These are phyloP conservation scores for Beta lomatogona DNA, from an alignment of 179 eudicot genomes.

Conservation along the genomic window DNA sequence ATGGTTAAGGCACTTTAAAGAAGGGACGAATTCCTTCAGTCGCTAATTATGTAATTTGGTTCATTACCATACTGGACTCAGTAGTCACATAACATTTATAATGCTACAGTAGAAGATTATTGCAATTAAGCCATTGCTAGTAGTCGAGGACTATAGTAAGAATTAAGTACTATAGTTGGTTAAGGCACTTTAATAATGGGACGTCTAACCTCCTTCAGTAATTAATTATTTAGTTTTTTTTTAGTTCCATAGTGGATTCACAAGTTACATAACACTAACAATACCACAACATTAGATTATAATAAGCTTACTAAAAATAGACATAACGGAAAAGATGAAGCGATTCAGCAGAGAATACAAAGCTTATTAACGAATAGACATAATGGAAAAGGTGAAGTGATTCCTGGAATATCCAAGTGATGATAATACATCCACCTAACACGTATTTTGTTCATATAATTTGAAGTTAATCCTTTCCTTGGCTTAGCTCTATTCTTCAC, in stretches of 20 bases:
- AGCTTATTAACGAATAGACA: not conserved
- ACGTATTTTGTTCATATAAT: not conserved
- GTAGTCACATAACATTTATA: not conserved
- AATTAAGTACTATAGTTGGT: not conserved
- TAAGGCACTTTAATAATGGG: too few species aligned
- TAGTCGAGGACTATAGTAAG: not conserved
- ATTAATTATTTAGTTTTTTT: not conserved
- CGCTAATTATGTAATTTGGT: not conserved
- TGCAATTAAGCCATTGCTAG: not conserved
- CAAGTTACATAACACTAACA: not conserved
- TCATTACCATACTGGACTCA: not conserved
- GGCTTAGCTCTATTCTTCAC: not conserved
- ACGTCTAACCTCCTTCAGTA: not conserved
- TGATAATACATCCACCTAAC: not conserved
- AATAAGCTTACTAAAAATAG: not conserved
- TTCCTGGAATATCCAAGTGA: not conserved
- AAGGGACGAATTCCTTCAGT: not conserved
- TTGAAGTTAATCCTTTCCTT: not conserved
- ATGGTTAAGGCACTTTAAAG: not conserved
- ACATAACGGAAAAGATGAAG: not conserved
- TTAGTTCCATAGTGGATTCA: not conserved
- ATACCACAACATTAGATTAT: not conserved
- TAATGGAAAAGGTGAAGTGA: not conserved
- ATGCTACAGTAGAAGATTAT: not conserved
- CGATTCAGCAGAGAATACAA: not conserved